A percentile compares a stretch with the other conserved stretches of the same genome.
These are phyloP conservation scores for Penicillium olsonii DNA, from an alignment of 2,329 filamentous ascomycete genomes.

Conservation along the genomic window DNA sequence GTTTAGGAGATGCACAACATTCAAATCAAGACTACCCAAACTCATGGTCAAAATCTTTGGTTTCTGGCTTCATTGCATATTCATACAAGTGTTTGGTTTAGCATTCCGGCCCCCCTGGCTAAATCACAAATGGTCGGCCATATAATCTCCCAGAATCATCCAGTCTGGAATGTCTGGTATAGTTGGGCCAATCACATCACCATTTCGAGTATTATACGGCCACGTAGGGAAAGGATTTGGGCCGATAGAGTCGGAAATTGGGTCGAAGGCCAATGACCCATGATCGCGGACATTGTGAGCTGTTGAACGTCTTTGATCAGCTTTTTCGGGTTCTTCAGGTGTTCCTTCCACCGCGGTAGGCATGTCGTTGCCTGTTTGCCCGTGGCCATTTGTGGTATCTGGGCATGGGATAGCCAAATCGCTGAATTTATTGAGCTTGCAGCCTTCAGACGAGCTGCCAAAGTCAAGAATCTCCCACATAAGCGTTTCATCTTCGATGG, in stretches of 20 bases:
- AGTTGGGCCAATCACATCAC: slow-evolving; percentile 9
- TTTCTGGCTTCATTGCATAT: too few relatives aligned
- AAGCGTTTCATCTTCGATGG: slow-evolving; percentile 22
- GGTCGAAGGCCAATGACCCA: neutral
- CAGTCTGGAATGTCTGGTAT: slow-evolving; percentile 28
- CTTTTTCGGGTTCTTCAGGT: neutral
- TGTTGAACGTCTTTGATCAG: neutral
- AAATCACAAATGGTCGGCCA: slow-evolving; percentile 23
- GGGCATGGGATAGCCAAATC: neutral
- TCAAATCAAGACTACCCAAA: too few relatives aligned
- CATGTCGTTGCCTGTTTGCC: neutral
- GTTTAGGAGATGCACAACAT: too few relatives aligned
- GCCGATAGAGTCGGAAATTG: neutral
- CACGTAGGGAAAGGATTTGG: slow-evolving; percentile 16
- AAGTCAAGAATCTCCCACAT: slow-evolving; percentile 32
- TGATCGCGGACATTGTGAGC: neutral
- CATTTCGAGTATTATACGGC: slow-evolving; percentile 15
- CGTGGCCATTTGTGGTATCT: too few relatives aligned
- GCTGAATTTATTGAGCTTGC: neutral
- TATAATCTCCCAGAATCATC: slow-evolving; percentile 26
- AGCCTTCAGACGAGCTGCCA: slow-evolving; percentile 14
- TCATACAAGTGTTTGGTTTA: too few relatives aligned
- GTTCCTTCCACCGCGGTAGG: neutral
- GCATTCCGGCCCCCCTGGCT: too few relatives aligned
- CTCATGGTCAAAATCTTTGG: too few relatives aligned